Evolutionary conservation across 768 basidiomycete species (phyloP).

Genomic region (Suillus paluster): DNA sequence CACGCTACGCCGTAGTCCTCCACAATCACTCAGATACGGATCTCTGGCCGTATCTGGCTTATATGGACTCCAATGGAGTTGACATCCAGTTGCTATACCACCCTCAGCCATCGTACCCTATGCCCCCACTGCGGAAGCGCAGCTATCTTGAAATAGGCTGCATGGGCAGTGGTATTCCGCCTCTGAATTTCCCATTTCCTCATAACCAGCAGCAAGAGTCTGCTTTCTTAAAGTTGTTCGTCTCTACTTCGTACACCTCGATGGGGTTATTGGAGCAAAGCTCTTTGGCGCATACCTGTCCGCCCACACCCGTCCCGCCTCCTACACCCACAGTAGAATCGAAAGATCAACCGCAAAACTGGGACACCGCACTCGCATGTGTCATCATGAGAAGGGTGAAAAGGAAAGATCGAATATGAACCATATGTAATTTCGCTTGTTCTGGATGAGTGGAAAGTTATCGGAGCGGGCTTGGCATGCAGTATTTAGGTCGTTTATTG

Average conservation of each 20-base stretch:
- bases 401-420: background rate
- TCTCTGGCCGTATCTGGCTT: conserved; percentile 67
- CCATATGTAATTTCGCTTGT: background rate
- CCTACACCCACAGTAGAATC: background rate
- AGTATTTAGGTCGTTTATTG: conserved; percentile 8
- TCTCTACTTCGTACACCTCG: conserved; percentile 54
- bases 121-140: conserved; percentile 50
- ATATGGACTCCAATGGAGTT: conserved; percentile 62
- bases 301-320: conserved; percentile 20
- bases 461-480: background rate
- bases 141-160: conserved; percentile 46
- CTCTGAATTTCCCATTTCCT: conserved; percentile 48
- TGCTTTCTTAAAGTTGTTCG: conserved; percentile 62
- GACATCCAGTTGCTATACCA: conserved; percentile 60
- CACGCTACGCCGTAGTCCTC: conserved; percentile 53
- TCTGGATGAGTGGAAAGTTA: background rate
- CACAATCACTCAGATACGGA: conserved; percentile 54
- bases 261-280: conserved; percentile 56
- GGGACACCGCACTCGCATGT: conserved; percentile 33
- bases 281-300: conserved; percentile 14
- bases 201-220: conserved; percentile 44
- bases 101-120: conserved; percentile 41
- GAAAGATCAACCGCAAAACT: conserved; percentile 27
- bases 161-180: conserved; percentile 41
- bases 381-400: background rate